phyloP scores from a whole-genome alignment of 2,329 filamentous ascomycete genomes.

The Ophiocordyceps camponoti-floridani region DNA sequence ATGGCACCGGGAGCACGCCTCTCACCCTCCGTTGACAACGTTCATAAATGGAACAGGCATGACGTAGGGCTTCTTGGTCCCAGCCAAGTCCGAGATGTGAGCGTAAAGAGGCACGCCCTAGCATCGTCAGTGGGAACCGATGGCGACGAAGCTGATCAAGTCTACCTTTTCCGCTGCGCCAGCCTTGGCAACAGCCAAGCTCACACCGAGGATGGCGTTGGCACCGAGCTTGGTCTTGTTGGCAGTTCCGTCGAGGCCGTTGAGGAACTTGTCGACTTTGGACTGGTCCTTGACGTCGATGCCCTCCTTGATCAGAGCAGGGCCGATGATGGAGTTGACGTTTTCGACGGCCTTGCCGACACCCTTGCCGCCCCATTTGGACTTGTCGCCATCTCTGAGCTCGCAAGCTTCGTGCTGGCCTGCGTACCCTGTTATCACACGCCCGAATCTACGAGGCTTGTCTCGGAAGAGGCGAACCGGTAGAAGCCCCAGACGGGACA shows the following conservation, averaged over 20 bases:
- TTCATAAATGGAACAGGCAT: conserved; percentile 88
- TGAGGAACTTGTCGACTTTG: conserved; percentile 70
- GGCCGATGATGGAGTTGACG: conserved; percentile 67
- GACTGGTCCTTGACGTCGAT: conserved; percentile 77
- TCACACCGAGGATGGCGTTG: conserved; percentile 78
- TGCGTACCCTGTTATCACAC: conserved; percentile 19
- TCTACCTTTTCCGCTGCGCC: conserved; percentile 68
- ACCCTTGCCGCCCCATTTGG: conserved; percentile 75
- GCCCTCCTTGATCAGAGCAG: conserved; percentile 65
- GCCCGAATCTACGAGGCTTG: conserved; percentile 12
- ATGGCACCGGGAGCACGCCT: neutral
- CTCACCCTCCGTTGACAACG: conserved; percentile 62
- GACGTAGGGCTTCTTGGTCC: conserved; percentile 82
- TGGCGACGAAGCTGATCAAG: neutral
- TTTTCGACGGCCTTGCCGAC: conserved; percentile 74
- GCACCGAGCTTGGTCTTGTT: conserved; percentile 82
- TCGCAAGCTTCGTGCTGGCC: conserved; percentile 83
- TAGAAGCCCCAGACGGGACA: conserved; percentile 91
- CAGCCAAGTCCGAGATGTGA: conserved; percentile 73
- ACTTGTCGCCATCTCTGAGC: conserved; percentile 79
- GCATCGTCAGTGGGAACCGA: neutral
- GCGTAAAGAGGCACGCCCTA: conserved; percentile 69
- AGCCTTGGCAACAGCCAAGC: conserved; percentile 71
- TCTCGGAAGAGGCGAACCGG: conserved; percentile 33
- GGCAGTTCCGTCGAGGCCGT: conserved; percentile 63